These are phyloP conservation scores for Dunaliella primolecta DNA, from an alignment of 139 green algal species.

Conservation along the genomic window DNA sequence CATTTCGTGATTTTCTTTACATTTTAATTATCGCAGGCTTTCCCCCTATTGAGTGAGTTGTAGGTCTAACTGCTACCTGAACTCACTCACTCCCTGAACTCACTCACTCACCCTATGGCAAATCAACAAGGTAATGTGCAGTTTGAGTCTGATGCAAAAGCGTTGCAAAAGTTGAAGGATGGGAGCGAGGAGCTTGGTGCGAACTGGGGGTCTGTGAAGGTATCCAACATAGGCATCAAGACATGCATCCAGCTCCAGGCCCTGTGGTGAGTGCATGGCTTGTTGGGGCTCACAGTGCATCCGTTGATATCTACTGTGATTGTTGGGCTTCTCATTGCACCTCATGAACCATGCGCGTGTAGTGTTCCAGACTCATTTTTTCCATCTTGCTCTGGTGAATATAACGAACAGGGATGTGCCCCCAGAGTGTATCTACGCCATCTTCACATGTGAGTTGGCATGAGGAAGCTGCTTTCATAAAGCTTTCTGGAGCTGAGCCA, in stretches of 20 bases:
- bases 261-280: background rate
- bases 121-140: background rate
- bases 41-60: no score
- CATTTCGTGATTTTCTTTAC: background rate
- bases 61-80: no score
- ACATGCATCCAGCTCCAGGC: background rate
- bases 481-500: no score
- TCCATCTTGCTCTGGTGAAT: no score
- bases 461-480: no score
- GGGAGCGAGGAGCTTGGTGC: background rate
- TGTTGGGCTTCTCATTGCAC: no score
- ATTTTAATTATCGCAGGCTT: background rate
- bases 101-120: background rate
- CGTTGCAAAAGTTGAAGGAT: background rate
- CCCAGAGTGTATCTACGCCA: background rate
- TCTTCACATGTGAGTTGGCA: background rate
- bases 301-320: no score
- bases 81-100: background rate
- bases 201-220: background rate
- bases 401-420: background rate
- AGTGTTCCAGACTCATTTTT: no score
- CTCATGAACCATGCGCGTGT: no score
- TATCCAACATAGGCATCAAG: background rate
- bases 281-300: no score
- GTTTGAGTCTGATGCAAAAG: background rate